Evolutionary conservation across 2,329 filamentous ascomycete genomes (phyloP), one percentile per base, ranked within the genome.

Genomic region (Botrytis aclada): DNA sequence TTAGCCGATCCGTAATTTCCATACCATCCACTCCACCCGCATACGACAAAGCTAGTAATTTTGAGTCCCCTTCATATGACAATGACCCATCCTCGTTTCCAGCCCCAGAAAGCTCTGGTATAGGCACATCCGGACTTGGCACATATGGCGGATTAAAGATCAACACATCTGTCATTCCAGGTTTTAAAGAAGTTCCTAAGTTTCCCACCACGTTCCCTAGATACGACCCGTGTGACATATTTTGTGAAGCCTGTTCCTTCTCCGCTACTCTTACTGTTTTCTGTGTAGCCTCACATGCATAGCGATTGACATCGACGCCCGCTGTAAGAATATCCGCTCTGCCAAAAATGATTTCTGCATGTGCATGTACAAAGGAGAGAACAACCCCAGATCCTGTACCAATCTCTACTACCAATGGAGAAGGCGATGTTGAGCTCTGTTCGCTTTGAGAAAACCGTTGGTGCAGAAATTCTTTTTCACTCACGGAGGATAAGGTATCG

Each of bases 121-220:
- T 34, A 39, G 71, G 71, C 47, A 73, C 83, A 58, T 90, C 88
- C 39, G 91, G 87, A 3, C 95, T 97, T 2, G 96, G 96, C 22
- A 99, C 96, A 81, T 99, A 99, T 0, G 96, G 96, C 70, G 96
- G 96, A 81, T 99, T 99, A 86, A 98, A 99, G 41, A 99, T 87
- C 75, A 99, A 86, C 18, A 99, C 87, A 80, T 99, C 96, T 8
- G 97, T 87, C 56, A 83, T 82, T 3, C 86, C 84, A 0, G 84
- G 80, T 12, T 87, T 86, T 58, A 97, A 83, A 0, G 90, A 84
- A 3, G 87, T 82, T 7, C 87, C 86, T 0, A 99, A 86, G 80
- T 98, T 93, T 2, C 88, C 91, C 73, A 89, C 89, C 39, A 91
- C 81, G 29, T 91, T 88, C 58, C 89, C 91, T 12, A 96, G 82